Percentiles rank a stretch among this genome's conserved stretches.
These are phyloP conservation scores for Vitis vinifera DNA, from an alignment of 164 flowering plant genomes.

Conservation along the genomic window DNA sequence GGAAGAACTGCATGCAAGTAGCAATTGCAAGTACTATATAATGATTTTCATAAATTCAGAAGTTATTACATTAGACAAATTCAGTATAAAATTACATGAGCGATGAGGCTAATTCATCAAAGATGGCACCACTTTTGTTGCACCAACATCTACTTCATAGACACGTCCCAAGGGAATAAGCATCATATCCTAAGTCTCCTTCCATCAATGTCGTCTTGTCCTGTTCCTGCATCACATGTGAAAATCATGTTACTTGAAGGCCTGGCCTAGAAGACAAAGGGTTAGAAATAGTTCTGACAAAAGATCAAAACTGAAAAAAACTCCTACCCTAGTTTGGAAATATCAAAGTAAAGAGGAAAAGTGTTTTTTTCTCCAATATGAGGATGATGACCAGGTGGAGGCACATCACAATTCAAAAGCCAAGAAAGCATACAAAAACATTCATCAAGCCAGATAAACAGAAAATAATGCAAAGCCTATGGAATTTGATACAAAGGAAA, in stretches of 20 bases:
- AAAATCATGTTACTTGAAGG: not conserved
- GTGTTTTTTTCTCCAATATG: too few relatives aligned
- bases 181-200: constrained; percentile 27
- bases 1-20: not conserved
- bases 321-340: too few relatives aligned
- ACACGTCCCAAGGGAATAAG: constrained; percentile 30
- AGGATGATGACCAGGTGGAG: too few relatives aligned
- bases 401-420: too few relatives aligned
- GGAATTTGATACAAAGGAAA: too few relatives aligned
- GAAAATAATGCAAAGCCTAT: too few relatives aligned
- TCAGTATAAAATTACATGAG: constrained; percentile 10
- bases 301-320: not conserved
- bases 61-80: constrained; percentile 4
- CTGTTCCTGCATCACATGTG: constrained; percentile 35
- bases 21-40: not conserved
- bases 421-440: too few relatives aligned
- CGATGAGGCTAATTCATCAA: constrained; percentile 9
- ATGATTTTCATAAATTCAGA: constrained; percentile 4
- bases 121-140: not conserved
- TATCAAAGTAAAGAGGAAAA: too few relatives aligned
- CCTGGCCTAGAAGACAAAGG: too few relatives aligned
- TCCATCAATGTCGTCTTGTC: constrained; percentile 21
- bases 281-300: not conserved
- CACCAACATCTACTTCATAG: constrained; percentile 13
- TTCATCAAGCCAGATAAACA: too few relatives aligned